Base-by-base conservation (phyloP, 352 stramenopile species). In the Pythium monospermum region DNA sequence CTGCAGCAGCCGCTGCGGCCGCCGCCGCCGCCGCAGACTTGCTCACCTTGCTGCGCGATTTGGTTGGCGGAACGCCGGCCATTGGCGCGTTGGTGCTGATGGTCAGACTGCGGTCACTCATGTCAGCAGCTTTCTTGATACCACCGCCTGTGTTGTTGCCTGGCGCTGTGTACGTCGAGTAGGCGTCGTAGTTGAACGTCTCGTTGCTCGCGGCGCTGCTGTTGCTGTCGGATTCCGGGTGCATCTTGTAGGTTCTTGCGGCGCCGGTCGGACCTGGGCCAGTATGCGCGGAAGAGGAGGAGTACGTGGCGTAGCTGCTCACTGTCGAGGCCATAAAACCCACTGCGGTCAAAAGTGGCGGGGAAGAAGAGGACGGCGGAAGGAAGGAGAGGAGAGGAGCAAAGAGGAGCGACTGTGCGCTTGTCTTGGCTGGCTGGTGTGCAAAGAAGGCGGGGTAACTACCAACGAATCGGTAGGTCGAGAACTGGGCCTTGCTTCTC, bases 301-400 rank as follows among this genome's bases (percentile, higher is more conserved):
- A 41, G 21, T 31, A 16, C 28, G 33, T 22, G 47, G 33, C 32
- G 69, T 75, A 65, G 69, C 70, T 63, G 60, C 47, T 65, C 39
- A 50, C 60, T 53, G 65, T 58, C 51, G 61, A 77, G 70, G 68
- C 68, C 73, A 85, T 85, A 80, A 78, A 84, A 78, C 59, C 64
- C 66, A 72, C 68, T 82, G 59, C 53, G 44, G 22, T 43, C 47
- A 66, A 57, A 19, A 54, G 40, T 64, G 54, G 67, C 63, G 62
- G 67, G 69, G 64, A 64, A 51, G 61, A 57, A 52, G 27, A 38
- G 53, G 28, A 15, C 1, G n/a, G n/a, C 21, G 28, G 44, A 27
- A 40, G 32, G 45, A 23, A 42, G 43, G 47, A 48, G 42, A 23
- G 42, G 49, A 53, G 58, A 67, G 58, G 63, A 45, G 53, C 37